Evolutionary conservation across 1,284 basidiomycete genomes (phyloP).

Genomic region (Ganoderma sinense): DNA sequence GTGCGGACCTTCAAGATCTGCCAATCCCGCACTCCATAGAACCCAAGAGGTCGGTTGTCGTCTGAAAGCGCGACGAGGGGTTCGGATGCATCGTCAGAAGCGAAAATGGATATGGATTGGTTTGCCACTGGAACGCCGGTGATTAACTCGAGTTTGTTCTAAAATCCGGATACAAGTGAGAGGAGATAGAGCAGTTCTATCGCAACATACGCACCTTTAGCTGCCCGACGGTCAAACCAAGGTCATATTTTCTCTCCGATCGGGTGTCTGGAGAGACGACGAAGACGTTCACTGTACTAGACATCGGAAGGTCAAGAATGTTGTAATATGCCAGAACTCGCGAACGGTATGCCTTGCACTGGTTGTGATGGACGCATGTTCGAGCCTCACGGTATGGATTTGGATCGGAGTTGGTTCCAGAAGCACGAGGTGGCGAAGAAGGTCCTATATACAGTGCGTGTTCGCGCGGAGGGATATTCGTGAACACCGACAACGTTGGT

Average conservation of each 20-base stretch:
- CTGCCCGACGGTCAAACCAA: conserved; percentile 73
- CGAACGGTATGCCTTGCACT: conserved; percentile 25
- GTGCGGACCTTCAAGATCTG: conserved; percentile 77
- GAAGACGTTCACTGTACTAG: conserved; percentile 70
- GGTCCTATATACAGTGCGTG: background rate
- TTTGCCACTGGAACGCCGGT: conserved; percentile 87
- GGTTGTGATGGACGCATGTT: conserved; percentile 33
- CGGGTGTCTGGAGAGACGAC: conserved; percentile 88
- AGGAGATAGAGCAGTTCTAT: background rate
- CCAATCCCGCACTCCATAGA: conserved; percentile 74
- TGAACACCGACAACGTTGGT: background rate
- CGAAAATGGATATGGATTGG: conserved; percentile 73
- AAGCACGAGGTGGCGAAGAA: background rate
- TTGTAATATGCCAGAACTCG: background rate
- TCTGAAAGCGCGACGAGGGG: conserved; percentile 67
- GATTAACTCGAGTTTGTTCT: conserved; percentile 89
- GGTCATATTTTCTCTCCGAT: conserved; percentile 85
- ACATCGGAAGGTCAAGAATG: conserved; percentile 44
- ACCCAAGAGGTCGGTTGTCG: conserved; percentile 73
- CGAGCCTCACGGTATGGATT: background rate
- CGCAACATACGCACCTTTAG: conserved; percentile 69
- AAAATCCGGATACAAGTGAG: conserved; percentile 9
- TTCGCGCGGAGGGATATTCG: background rate
- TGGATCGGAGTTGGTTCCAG: conserved; percentile 5
- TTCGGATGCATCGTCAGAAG: conserved; percentile 62